These are phyloP conservation scores for Tetracentron sinense DNA, from an alignment of 164 flowering plant genomes.

Conservation along the genomic window DNA sequence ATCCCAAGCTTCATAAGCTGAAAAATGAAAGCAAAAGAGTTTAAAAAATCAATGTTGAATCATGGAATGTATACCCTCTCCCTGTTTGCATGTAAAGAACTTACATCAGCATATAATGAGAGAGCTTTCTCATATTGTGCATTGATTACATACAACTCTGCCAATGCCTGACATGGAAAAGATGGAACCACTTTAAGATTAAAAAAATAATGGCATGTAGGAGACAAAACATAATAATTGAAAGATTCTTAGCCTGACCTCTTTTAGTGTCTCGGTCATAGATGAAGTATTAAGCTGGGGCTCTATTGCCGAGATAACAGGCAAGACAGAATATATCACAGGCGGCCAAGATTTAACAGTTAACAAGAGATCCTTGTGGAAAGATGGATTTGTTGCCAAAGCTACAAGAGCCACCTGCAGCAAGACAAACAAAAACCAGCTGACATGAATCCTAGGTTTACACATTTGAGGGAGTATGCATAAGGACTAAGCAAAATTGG, in stretches of 20 bases:
- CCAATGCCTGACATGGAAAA: slow-evolving; percentile 67
- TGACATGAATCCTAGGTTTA: not conserved
- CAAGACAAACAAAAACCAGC: slow-evolving; percentile 11
- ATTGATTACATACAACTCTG: slow-evolving; percentile 82
- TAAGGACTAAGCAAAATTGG: not conserved
- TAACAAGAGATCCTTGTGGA: slow-evolving; percentile 77
- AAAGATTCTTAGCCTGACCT: slow-evolving; percentile 37
- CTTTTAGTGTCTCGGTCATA: slow-evolving; percentile 85
- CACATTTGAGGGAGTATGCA: not conserved
- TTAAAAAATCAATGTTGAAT: slow-evolving; percentile 5
- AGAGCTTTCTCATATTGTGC: slow-evolving; percentile 85
- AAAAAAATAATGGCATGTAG: no score
- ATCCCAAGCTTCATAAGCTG: slow-evolving; percentile 91
- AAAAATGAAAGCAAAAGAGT: slow-evolving; percentile 16
- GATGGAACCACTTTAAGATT: not conserved
- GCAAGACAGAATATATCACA: slow-evolving; percentile 69
- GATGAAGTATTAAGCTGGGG: slow-evolving; percentile 88
- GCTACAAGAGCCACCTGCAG: slow-evolving; percentile 90
- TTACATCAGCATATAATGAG: slow-evolving; percentile 92
- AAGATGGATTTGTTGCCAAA: slow-evolving; percentile 80
- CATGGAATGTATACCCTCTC: not conserved
- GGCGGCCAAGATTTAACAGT: slow-evolving; percentile 93
- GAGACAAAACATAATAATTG: no score
- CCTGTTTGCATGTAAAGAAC: slow-evolving; percentile 21
- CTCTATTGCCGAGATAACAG: slow-evolving; percentile 89